Conservation (phyloP, 768 basidiomycete species). For the Suillus subluteus region DNA sequence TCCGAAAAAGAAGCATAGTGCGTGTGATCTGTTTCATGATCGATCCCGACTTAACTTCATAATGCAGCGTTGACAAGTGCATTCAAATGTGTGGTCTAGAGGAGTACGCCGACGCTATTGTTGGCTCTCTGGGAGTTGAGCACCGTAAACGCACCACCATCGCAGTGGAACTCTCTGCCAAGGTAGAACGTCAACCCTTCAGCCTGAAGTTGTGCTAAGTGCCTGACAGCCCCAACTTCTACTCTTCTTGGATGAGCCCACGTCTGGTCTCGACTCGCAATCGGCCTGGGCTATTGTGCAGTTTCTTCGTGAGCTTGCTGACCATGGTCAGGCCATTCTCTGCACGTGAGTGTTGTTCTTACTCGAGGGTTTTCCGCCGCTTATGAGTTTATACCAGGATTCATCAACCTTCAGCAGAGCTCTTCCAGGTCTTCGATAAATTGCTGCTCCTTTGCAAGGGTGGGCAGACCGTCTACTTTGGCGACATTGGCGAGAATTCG, state of each 20-base stretch:
- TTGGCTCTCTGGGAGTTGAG: slow-evolving; percentile 72
- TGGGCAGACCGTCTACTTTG: slow-evolving; percentile 71
- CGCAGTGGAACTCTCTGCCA: slow-evolving; percentile 85
- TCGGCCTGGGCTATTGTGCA: slow-evolving; percentile 82
- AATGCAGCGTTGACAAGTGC: slow-evolving; percentile 49
- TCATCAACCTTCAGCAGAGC: slow-evolving; percentile 73
- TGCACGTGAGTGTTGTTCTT: slow-evolving; percentile 62
- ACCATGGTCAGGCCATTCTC: slow-evolving; percentile 85
- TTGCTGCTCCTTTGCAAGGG: slow-evolving; percentile 78
- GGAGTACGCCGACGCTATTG: slow-evolving; percentile 65
- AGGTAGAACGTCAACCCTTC: slow-evolving; percentile 32
- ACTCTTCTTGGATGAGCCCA: slow-evolving; percentile 88
- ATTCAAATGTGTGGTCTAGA: slow-evolving; percentile 68
- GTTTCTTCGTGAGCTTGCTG: slow-evolving; percentile 75
- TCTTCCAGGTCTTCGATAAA: slow-evolving; percentile 82
- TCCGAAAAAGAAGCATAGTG: too few relatives aligned
- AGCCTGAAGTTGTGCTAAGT: too few relatives aligned
- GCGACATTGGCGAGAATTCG: slow-evolving; percentile 66
- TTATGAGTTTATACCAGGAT: slow-evolving; percentile 36
- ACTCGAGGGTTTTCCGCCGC: neutral
- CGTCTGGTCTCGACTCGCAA: slow-evolving; percentile 85
- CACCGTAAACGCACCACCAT: slow-evolving; percentile 84
- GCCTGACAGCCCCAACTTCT: slow-evolving; percentile 64
- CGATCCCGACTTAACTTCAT: too few relatives aligned
- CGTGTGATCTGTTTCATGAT: too few relatives aligned